These are phyloP conservation scores for Gardenia jasminoides DNA, from an alignment of 257 asterid species.

Conservation along the genomic window DNA sequence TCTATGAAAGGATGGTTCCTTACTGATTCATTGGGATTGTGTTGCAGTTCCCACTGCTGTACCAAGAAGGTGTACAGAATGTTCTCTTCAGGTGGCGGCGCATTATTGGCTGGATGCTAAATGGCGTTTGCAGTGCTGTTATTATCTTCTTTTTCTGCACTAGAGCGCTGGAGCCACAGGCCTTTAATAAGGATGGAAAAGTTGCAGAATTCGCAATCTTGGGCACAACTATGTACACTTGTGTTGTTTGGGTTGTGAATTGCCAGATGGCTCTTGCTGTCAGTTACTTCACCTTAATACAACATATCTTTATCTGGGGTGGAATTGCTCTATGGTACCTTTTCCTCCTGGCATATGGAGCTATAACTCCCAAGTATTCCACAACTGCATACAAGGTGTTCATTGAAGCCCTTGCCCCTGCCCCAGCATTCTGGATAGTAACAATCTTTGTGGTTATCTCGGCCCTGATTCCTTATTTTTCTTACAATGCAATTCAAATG, in stretches of 20 bases:
- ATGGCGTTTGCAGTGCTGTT: slow-evolving; percentile 59
- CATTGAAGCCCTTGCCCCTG: slow-evolving; percentile 69
- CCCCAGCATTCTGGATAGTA: slow-evolving; percentile 60
- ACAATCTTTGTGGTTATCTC: slow-evolving; percentile 44
- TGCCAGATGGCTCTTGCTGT: slow-evolving; percentile 85
- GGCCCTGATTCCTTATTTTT: slow-evolving; percentile 54
- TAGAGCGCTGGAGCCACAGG: slow-evolving; percentile 58
- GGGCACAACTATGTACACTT: slow-evolving; percentile 85
- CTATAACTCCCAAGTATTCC: slow-evolving; percentile 44
- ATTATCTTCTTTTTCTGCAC: slow-evolving; percentile 79
- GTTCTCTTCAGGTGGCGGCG: slow-evolving; percentile 94
- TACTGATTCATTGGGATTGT: background rate
- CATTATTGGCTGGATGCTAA: slow-evolving; percentile 87
- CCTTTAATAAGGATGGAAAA: slow-evolving; percentile 60
- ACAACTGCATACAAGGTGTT: slow-evolving; percentile 65
- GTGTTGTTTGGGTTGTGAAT: slow-evolving; percentile 90
- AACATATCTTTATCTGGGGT: slow-evolving; percentile 87
- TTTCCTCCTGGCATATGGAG: slow-evolving; percentile 72
- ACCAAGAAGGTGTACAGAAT: slow-evolving; percentile 94
- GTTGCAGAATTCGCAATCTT: slow-evolving; percentile 49
- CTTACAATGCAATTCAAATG: slow-evolving; percentile 40
- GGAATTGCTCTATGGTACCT: slow-evolving; percentile 78
- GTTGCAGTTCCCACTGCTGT: slow-evolving; percentile 83
- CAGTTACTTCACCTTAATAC: slow-evolving; percentile 83
- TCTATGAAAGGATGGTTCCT: slow-evolving; percentile 12